Evolutionary conservation across 2,329 filamentous ascomycete genomes (phyloP), one percentile per base, ranked within the genome.

Genomic region (Botryotinia globosa): DNA sequence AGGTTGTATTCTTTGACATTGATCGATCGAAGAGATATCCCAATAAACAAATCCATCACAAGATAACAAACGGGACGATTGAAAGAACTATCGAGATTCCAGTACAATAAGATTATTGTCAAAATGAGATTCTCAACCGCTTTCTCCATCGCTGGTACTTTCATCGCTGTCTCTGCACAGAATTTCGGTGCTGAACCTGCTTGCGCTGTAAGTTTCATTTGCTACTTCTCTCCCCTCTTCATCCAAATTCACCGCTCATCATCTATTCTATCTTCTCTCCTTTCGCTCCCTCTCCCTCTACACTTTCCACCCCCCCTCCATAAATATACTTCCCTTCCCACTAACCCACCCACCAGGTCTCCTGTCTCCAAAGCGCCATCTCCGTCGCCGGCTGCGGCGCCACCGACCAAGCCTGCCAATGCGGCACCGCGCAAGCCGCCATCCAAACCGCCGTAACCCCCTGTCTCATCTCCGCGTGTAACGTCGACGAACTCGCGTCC

Each of bases 401-500:
- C 75, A 74, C 74, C 67, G 83, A 85, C 74, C 77, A 80, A 16
- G 77, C 76, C 68, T 85, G 84, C 79, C 80, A 81, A 76, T 85
- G 84, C 78, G 76, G 75, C 51, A 67, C 72, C 54, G 73, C 66
- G 5, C 58, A 79, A 39, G n/a, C 79, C 25, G 74, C 73, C 2
- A 82, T 79, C 72, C 81, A 83, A 77, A 73, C 72, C 56, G 76
- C 79, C 74, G 79, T 83, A 48, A 71, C 75, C 34, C 72, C 76
- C 51, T 73, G 79, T 62, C 79, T 81, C 71, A 72, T 78, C 73
- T 74, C 77, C 37, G 78, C 79, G 58, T 86, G 85, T 77, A 72
- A 74, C 18, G 39, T 75, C 34, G 10, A 3, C 54, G 74, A 77
- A 16, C 77, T 84, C 34, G 58, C 73, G 37, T 77, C 79, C 72